Percentiles rank a stretch among this genome's conserved stretches.
phyloP scores from a whole-genome alignment of 2,329 filamentous ascomycete genomes.

The Aspergillaceae sp. region DNA sequence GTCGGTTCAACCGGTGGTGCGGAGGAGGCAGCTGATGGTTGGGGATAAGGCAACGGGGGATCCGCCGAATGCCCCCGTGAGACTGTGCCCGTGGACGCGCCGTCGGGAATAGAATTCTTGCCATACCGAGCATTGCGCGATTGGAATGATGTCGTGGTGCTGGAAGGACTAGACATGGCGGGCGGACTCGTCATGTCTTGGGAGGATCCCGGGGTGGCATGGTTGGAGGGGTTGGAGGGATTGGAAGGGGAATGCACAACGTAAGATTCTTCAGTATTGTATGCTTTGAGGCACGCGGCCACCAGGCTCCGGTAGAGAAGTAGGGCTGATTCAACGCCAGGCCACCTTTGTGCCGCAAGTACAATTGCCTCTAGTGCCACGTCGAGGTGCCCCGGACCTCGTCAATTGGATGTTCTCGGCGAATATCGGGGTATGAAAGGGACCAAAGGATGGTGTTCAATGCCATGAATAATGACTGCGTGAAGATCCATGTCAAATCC shows the following conservation, averaged over 20 bases:
- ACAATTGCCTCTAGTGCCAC: conserved; percentile 70
- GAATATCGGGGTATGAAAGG: conserved; percentile 76
- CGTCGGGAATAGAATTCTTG: conserved; percentile 21
- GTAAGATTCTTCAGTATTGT: conserved; percentile 54
- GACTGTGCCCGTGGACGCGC: conserved; percentile 20
- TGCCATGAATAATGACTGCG: conserved; percentile 81
- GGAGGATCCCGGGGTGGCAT: conserved; percentile 32
- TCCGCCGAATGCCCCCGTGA: conserved; percentile 30
- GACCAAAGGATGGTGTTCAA: conserved; percentile 90
- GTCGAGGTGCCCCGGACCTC: conserved; percentile 67
- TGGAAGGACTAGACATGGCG: conserved; percentile 34
- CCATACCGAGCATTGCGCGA: conserved; percentile 24
- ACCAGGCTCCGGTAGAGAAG: conserved; percentile 82
- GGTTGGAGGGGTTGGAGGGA: conserved; percentile 35
- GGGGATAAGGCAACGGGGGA: conserved; percentile 17
- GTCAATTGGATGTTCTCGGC: conserved; percentile 60
- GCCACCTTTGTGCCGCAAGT: conserved; percentile 80
- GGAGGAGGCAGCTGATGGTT: conserved; percentile 14
- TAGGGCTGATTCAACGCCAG: conserved; percentile 74
- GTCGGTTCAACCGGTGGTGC: conserved; percentile 10
- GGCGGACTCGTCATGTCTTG: conserved; percentile 33
- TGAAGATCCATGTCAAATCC: conserved; percentile 90
- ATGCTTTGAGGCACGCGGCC: conserved; percentile 77
- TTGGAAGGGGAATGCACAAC: conserved; percentile 42
- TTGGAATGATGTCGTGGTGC: conserved; percentile 28